Conservation (phyloP, 805 yeast species). For the Kodamaea sagamina region DNA sequence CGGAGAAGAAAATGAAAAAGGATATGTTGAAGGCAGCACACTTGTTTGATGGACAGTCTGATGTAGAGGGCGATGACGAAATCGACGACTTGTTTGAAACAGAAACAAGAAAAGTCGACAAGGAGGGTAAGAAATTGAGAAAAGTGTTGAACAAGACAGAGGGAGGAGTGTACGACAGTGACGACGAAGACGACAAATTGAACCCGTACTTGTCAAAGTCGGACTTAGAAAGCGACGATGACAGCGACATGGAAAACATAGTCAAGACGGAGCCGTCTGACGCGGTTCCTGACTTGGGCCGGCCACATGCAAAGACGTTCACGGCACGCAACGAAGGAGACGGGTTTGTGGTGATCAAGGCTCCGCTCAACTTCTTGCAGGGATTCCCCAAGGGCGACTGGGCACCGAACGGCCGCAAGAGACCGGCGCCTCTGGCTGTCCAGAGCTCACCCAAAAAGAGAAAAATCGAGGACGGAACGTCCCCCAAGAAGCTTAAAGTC, state of each 20-base stretch:
- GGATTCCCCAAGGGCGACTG: slow-evolving; percentile 81
- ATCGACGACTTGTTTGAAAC: slow-evolving; percentile 73
- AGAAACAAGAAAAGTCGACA: slow-evolving; percentile 70
- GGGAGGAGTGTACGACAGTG: slow-evolving; percentile 85
- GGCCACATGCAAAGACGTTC: slow-evolving; percentile 6
- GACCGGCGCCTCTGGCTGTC: slow-evolving; percentile 26
- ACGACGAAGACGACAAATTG: slow-evolving; percentile 62
- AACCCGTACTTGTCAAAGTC: slow-evolving; percentile 72
- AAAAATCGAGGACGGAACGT: slow-evolving; percentile 35
- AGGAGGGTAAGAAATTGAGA: slow-evolving; percentile 84
- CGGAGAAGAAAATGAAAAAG: slow-evolving; percentile 78
- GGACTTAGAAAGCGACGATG: slow-evolving; percentile 63
- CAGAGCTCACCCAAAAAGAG: slow-evolving; percentile 37
- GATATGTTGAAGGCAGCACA: slow-evolving; percentile 85
- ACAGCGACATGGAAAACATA: slow-evolving; percentile 46
- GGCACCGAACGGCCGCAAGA: slow-evolving; percentile 63
- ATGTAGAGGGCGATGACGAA: slow-evolving; percentile 58
- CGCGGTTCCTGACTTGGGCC: slow-evolving; percentile 14
- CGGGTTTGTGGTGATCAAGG: slow-evolving; percentile 59
- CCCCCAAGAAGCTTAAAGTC: slow-evolving; percentile 32
- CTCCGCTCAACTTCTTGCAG: slow-evolving; percentile 58
- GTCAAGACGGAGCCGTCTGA: slow-evolving; percentile 38
- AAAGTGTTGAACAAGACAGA: slow-evolving; percentile 84
- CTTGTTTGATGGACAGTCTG: slow-evolving; percentile 59
- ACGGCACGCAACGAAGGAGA: slow-evolving; percentile 33